phyloP scores from a whole-genome alignment of 1,139 yeast species.

The Protomyces macrosporus region DNA sequence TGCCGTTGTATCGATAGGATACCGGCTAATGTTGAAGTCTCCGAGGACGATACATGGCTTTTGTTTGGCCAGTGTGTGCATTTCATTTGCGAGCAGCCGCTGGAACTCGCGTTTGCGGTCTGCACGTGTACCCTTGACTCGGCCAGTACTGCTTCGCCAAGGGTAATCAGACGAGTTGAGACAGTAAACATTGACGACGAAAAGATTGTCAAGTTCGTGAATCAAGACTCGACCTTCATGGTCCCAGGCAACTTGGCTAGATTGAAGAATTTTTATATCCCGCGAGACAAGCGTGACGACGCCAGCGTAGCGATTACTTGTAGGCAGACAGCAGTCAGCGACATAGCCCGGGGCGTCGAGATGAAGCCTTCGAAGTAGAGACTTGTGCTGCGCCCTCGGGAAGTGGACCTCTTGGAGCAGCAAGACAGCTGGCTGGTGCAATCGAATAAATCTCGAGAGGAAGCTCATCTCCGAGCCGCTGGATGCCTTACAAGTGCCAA shows the following conservation, averaged over 20 bases:
- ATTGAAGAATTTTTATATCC: neutral
- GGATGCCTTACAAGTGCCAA: no score
- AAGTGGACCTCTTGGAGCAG: constrained; percentile 19
- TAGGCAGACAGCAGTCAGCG: constrained; percentile 4
- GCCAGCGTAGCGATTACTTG: constrained; percentile 3
- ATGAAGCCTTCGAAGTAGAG: neutral
- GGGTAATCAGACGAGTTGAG: constrained; percentile 14
- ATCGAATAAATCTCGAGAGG: neutral
- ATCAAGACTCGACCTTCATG: constrained; percentile 21
- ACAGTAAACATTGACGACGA: constrained; percentile 16
- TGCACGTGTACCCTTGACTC: constrained; percentile 3
- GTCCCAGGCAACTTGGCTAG: constrained; percentile 11
- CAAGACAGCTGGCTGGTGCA: constrained; percentile 15
- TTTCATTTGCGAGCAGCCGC: neutral
- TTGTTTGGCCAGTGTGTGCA: neutral
- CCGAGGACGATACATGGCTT: neutral
- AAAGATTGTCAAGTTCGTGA: neutral
- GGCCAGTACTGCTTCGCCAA: constrained; percentile 7
- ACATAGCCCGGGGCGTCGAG: constrained; percentile 9
- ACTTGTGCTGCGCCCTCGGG: neutral
- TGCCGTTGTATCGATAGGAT: constrained; percentile 3
- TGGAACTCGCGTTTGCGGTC: constrained; percentile 12
- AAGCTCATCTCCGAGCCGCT: neutral
- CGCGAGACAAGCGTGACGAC: constrained; percentile 1
- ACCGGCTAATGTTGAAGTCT: constrained; percentile 20